phyloP scores from a whole-genome alignment of 2,329 filamentous ascomycete species.

The Macroventuria anomochaeta region DNA sequence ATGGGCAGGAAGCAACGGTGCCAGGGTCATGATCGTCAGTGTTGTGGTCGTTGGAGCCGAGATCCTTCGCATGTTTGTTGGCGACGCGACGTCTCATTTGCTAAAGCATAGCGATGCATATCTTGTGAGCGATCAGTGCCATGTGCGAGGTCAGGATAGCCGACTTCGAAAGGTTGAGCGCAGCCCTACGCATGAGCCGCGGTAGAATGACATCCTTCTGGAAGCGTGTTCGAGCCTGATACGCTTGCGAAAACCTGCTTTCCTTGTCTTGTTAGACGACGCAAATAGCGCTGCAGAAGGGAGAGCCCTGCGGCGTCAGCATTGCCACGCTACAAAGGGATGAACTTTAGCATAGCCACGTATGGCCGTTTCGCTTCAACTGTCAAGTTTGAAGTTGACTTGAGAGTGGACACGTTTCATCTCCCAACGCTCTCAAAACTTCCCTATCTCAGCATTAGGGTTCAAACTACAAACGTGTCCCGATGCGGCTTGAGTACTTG shows the following conservation, averaged over 20 bases:
- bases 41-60: not conserved
- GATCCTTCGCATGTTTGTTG: constrained; percentile 3
- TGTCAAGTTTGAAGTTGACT: constrained; percentile 18
- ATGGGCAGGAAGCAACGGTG: not conserved
- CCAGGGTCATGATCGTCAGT: not conserved
- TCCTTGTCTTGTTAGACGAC: constrained; percentile 13
- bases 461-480: constrained; percentile 14
- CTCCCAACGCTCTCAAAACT: constrained; percentile 17
- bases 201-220: constrained; percentile 18
- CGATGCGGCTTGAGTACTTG: constrained; percentile 9
- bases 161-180: constrained; percentile 7
- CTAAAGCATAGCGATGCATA: constrained; percentile 4
- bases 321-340: constrained; percentile 18
- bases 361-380: constrained; percentile 19
- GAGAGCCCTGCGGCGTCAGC: constrained; percentile 13
- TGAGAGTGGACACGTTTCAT: constrained; percentile 19
- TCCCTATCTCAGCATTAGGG: constrained; percentile 17
- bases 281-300: constrained; percentile 13
- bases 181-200: constrained; percentile 13
- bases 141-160: constrained; percentile 13
- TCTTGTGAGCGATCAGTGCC: constrained; percentile 8
- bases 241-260: constrained; percentile 11
- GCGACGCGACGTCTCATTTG: constrained; percentile 7
- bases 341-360: constrained; percentile 6
- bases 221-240: constrained; percentile 24